Base-by-base conservation (phyloP, 2,329 filamentous ascomycete species). In the Monosporascus cannonballus region DNA sequence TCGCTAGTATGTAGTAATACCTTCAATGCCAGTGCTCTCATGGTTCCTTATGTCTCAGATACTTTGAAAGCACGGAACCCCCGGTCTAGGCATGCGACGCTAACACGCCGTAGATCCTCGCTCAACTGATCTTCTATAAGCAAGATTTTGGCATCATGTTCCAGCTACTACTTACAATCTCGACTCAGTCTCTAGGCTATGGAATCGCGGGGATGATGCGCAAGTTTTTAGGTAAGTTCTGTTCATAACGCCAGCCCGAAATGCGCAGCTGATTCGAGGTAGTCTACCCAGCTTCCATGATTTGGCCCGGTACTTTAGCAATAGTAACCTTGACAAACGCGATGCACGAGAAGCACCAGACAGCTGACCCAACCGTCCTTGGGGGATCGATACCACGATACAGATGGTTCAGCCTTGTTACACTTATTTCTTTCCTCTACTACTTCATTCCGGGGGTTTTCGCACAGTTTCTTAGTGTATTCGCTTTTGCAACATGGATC, bases 401-500 rank as follows among this genome's bases (percentile, higher is more conserved):
- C 60, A 74, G 75, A 54, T 85, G 83, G 75, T 89, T 89, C 59
- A 71, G 76, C 25, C 72, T 81, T 48, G 69, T 85, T 27, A 83
- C 84, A 25, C 60, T 75, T 3, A 75, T 68, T 14, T 76, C 83
- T 0, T 87, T 86, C 59, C 58, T 78, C 47, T 88, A 86, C 73
- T 86, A 86, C 66, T 87, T 85, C 67, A 82, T 87, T 51, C 85
- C 86, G 0, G 85, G 84, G 0, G 87, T 81, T 54, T 74, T 90
- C 11, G 85, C 82, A 17, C 83, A 87, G 54, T 88, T 83, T 53
- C 70, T 90, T 6, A 87, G 84, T 57, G 78, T 85, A 8, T 89
- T 90, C 60, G 84, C 86, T 7, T 86, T 88, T 62, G 75, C 81
- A 11, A 89, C 86, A 0, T 90, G 86, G 85, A 79, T 89, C 52